A percentile compares a stretch with the other conserved stretches of the same genome.
Evolutionary conservation across 129 eudicot genomes (phyloP).

Genomic region (Flaveria brownii): DNA sequence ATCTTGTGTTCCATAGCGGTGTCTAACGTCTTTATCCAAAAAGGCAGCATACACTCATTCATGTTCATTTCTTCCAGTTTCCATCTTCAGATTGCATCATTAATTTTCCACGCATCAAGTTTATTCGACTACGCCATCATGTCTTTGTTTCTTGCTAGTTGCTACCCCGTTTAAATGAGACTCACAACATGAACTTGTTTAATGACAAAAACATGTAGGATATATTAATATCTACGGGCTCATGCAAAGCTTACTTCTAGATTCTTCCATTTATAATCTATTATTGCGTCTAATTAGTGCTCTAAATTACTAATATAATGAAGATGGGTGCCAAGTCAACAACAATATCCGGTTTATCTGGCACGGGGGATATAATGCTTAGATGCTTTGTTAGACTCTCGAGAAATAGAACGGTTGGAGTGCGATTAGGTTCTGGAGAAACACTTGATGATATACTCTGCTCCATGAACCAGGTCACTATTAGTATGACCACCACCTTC

Average conservation of each 20-base stretch:
- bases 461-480: slow-evolving; percentile 89
- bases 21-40: neutral
- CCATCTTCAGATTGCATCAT: neutral
- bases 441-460: slow-evolving; percentile 79
- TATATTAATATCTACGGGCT: slow-evolving; percentile 12
- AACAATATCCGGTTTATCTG: slow-evolving; percentile 89
- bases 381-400: slow-evolving; percentile 95
- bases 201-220: neutral
- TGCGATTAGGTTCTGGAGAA: slow-evolving; percentile 95
- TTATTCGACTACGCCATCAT: neutral
- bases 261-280: neutral
- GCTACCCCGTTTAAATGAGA: neutral
- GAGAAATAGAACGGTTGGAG: slow-evolving; percentile 95
- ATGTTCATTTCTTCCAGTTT: neutral
- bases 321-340: slow-evolving; percentile 99
- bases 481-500: neutral
- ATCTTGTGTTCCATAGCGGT: neutral
- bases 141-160: slow-evolving; percentile 2
- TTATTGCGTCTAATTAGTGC: slow-evolving; percentile 17
- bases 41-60: neutral
- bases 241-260: neutral
- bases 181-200: slow-evolving; percentile 8
- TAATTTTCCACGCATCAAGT: neutral
- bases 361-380: slow-evolving; percentile 97
- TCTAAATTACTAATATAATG: slow-evolving; percentile 14